phyloP scores from a whole-genome alignment of 257 asterid species.

The Striga asiatica region DNA sequence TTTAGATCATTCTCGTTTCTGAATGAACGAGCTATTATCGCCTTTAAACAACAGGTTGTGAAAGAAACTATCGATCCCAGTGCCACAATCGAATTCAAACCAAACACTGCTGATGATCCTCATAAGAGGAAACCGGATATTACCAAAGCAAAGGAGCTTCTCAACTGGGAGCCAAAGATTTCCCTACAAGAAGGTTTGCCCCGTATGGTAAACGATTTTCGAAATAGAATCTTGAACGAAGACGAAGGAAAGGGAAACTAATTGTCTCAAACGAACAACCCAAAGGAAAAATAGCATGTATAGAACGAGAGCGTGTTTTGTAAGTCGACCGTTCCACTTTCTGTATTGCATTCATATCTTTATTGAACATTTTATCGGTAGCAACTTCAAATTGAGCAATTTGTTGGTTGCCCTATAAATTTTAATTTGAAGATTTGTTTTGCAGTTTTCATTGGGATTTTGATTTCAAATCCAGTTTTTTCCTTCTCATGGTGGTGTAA shows the following conservation, averaged over 20 bases:
- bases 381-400: too few species aligned
- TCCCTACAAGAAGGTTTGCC: constrained; percentile 77
- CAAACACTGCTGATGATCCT: constrained; percentile 97
- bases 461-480: too few species aligned
- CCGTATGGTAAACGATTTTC: constrained; percentile 75
- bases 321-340: too few species aligned
- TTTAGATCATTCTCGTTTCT: too few species aligned
- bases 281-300: constrained; percentile 10
- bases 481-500: too few species aligned
- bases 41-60: constrained; percentile 49
- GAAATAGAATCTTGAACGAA: constrained; percentile 92
- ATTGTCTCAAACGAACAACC: constrained; percentile 8
- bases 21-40: not conserved
- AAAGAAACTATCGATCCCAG: constrained; percentile 89
- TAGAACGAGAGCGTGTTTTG: constrained; percentile 16
- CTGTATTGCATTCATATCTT: too few species aligned
- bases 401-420: too few species aligned
- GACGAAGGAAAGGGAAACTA: constrained; percentile 85
- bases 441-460: too few species aligned
- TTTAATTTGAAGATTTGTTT: too few species aligned
- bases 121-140: constrained; percentile 98
- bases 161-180: constrained; percentile 93
- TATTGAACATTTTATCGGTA: too few species aligned
- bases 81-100: constrained; percentile 64
- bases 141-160: constrained; percentile 76